Evolutionary conservation across 176 grass and related monocot species (phyloP).

Genomic region (Hordeum marinum): DNA sequence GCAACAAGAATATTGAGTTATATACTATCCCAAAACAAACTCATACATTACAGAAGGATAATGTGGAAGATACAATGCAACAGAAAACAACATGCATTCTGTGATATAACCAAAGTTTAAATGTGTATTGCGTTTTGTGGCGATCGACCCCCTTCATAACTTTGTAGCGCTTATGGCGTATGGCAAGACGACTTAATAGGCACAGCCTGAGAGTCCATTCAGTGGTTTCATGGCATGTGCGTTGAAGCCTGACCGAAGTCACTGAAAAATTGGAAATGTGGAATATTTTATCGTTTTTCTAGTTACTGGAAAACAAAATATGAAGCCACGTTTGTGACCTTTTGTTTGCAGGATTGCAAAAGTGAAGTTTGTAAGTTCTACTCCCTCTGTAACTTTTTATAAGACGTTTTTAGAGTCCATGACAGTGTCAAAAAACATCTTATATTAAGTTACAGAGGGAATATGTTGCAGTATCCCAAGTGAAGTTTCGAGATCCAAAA

Average conservation of each 20-base stretch:
- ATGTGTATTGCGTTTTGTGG: too few species aligned
- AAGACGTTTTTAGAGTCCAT: too few species aligned
- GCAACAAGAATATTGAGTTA: slow-evolving; percentile 32
- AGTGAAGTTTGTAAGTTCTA: neutral
- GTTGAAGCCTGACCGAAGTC: neutral
- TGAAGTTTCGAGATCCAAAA: neutral
- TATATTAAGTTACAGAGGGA: too few species aligned
- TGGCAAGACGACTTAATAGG: neutral
- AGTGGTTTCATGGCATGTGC: neutral
- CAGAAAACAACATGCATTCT: neutral
- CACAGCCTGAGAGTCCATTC: neutral
- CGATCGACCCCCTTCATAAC: too few species aligned
- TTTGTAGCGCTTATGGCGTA: too few species aligned
- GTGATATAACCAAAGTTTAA: neutral
- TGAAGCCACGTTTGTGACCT: neutral
- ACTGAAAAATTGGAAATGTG: neutral
- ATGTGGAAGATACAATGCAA: neutral
- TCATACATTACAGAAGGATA: neutral
- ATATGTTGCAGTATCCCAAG: neutral
- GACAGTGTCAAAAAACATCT: too few species aligned
- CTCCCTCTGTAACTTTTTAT: too few species aligned
- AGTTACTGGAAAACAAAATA: neutral
- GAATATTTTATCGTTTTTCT: neutral
- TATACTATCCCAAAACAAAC: neutral
- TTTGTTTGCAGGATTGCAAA: neutral